phyloP scores from a whole-genome alignment of 179 eudicot species.

The Silene noctiflora region DNA sequence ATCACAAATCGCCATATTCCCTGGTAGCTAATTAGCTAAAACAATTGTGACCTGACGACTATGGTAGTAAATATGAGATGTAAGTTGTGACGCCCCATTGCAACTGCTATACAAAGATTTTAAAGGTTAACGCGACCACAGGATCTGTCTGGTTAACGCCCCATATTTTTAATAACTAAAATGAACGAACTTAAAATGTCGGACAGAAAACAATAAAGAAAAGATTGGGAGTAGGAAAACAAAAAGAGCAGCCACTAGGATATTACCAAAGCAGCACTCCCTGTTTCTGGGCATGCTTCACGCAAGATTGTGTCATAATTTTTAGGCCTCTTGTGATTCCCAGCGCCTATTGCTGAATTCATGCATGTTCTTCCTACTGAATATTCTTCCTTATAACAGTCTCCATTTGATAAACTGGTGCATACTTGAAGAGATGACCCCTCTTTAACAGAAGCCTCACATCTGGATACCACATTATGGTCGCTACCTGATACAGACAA shows the following conservation, averaged over 20 bases:
- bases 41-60: neutral
- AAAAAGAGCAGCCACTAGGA: constrained; percentile 19
- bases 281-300: constrained; percentile 29
- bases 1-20: neutral
- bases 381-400: constrained; percentile 27
- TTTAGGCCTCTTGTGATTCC: constrained; percentile 27
- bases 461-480: constrained; percentile 23
- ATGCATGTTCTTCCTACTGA: constrained; percentile 21
- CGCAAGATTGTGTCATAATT: constrained; percentile 26
- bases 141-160: too few species aligned
- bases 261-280: constrained; percentile 44
- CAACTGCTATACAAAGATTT: neutral
- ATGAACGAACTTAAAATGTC: neutral
- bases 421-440: constrained; percentile 26
- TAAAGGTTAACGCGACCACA: neutral
- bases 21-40: neutral
- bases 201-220: neutral
- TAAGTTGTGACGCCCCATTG: neutral
- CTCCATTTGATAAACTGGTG: constrained; percentile 36
- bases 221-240: neutral
- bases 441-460: constrained; percentile 32
- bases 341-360: constrained; percentile 19
- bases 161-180: neutral
- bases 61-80: neutral
- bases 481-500: constrained; percentile 22